Evolutionary conservation across 352 stramenopile species (phyloP).

Genomic region (Globisporangium iwayamae): DNA sequence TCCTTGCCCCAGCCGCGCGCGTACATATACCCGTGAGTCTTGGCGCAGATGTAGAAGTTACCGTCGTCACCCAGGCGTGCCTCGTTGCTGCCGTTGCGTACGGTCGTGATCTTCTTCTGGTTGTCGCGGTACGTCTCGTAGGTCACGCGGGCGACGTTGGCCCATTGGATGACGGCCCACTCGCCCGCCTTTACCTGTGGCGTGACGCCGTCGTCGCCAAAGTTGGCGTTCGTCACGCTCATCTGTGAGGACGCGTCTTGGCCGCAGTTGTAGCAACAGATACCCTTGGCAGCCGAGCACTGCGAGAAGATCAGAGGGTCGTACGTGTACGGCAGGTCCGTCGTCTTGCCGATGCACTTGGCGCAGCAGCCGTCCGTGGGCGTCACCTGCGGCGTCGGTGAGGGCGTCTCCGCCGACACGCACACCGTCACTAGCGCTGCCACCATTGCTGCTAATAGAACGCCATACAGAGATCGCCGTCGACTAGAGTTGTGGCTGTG

Average conservation of each 20-base stretch:
- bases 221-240: constrained; percentile 26
- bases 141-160: constrained; percentile 31
- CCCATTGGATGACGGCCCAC: constrained; percentile 33
- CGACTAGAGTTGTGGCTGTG: too few species aligned
- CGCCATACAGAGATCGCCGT: not conserved
- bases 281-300: constrained; percentile 43
- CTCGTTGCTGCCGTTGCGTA: constrained; percentile 28
- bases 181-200: constrained; percentile 42
- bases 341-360: constrained; percentile 65
- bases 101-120: constrained; percentile 37
- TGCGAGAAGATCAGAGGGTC: constrained; percentile 58
- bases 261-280: constrained; percentile 76
- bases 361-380: constrained; percentile 52
- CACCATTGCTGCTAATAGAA: not conserved
- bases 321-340: constrained; percentile 54
- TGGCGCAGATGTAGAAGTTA: constrained; percentile 37
- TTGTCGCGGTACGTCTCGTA: constrained; percentile 30
- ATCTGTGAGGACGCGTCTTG: constrained; percentile 17
- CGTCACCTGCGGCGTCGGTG: constrained; percentile 13
- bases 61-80: constrained; percentile 19
- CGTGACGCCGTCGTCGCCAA: constrained; percentile 53
- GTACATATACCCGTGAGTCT: constrained; percentile 23
- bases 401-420: not conserved
- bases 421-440: not conserved
- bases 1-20: constrained; percentile 38